Conservation (phyloP, 2,329 filamentous ascomycete genomes). For the Fusarium sterilihyphosum region DNA sequence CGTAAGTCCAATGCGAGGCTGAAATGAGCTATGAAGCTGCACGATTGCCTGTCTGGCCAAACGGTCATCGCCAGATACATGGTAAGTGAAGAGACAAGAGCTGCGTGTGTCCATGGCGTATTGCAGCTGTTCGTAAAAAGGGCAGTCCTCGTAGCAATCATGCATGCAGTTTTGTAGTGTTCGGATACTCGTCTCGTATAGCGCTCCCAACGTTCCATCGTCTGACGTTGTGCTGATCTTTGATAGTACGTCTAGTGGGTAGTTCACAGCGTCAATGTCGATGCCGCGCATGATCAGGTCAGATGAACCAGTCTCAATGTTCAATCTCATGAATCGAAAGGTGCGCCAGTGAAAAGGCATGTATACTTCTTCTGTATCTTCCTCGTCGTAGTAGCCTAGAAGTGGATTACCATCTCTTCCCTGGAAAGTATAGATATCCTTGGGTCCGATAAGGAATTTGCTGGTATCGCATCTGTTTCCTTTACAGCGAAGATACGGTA, state of each 20-base stretch:
- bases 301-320: neutral
- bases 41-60: neutral
- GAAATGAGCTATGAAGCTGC: neutral
- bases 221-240: neutral
- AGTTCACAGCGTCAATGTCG: neutral
- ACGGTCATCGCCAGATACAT: neutral
- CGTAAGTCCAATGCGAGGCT: neutral
- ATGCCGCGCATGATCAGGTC: neutral
- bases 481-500: neutral
- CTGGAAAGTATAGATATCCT: neutral
- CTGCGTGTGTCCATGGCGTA: constrained; percentile 1
- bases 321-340: neutral
- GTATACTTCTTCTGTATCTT: neutral
- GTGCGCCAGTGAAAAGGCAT: neutral
- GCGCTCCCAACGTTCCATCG: neutral
- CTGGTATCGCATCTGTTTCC: neutral
- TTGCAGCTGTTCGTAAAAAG: neutral
- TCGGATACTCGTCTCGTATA: neutral
- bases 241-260: neutral
- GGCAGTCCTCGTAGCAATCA: constrained; percentile 1
- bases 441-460: neutral
- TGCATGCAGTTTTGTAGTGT: neutral
- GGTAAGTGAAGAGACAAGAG: neutral
- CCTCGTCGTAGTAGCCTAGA: neutral
- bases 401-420: fast-evolving